Evolutionary conservation across 805 yeast genomes (phyloP).

Genomic region (Cyberlindnera suaveolens): DNA sequence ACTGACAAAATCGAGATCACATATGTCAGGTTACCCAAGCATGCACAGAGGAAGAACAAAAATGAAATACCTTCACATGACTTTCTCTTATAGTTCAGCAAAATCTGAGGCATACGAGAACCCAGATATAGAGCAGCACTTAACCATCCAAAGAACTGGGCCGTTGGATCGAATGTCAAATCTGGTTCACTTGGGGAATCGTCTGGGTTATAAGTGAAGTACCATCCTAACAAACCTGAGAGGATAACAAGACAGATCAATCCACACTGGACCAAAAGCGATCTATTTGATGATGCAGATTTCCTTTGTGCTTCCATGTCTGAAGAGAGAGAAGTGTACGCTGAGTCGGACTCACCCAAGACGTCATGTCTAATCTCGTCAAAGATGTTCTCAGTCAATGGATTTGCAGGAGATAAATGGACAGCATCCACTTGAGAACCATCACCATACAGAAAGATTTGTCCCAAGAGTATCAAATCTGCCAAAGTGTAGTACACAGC

Average conservation of each 20-base stretch:
- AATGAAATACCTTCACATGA: slow-evolving; percentile 95
- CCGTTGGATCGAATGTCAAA: slow-evolving; percentile 63
- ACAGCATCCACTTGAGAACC: slow-evolving; percentile 58
- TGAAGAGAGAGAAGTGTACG: slow-evolving; percentile 6
- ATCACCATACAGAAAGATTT: slow-evolving; percentile 75
- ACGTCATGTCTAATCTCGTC: slow-evolving; percentile 49
- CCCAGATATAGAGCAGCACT: slow-evolving; percentile 76
- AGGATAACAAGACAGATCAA: slow-evolving; percentile 64
- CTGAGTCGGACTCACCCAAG: slow-evolving; percentile 21
- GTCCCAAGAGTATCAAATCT: slow-evolving; percentile 76
- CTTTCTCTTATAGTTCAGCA: slow-evolving; percentile 78
- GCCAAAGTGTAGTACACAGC: slow-evolving; percentile 93
- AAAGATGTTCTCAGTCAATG: slow-evolving; percentile 66
- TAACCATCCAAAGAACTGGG: slow-evolving; percentile 80
- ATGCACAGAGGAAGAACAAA: slow-evolving; percentile 89
- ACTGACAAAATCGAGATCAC: slow-evolving; percentile 79
- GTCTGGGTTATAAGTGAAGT: slow-evolving; percentile 48
- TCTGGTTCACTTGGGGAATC: slow-evolving; percentile 31
- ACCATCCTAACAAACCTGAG: slow-evolving; percentile 88
- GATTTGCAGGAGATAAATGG: slow-evolving; percentile 86
- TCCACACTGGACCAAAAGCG: slow-evolving; percentile 23
- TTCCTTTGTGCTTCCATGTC: slow-evolving; percentile 5
- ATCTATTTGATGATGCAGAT: slow-evolving; percentile 13
- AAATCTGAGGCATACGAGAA: slow-evolving; percentile 87
- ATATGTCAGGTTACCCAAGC: slow-evolving; percentile 87